phyloP scores from a whole-genome alignment of 2,329 filamentous ascomycete genomes.

The Onygena corvina region DNA sequence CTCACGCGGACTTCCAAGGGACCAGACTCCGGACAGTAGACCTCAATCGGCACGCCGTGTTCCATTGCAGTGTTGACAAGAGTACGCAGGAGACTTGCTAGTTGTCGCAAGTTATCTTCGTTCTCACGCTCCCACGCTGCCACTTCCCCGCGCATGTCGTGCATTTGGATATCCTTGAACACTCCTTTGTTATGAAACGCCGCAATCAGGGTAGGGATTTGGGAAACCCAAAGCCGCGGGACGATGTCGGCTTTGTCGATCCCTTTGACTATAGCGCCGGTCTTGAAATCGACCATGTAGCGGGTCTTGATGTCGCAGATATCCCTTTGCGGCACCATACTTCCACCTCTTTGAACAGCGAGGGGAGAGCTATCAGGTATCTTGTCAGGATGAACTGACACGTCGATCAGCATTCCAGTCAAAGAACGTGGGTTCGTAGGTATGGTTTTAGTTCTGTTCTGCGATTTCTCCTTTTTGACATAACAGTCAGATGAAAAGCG shows the following conservation, averaged over 20 bases:
- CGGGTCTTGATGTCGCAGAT: neutral
- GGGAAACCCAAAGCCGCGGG: neutral
- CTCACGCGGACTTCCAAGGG: neutral
- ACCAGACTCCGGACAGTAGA: neutral
- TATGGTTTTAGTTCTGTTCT: neutral
- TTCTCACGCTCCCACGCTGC: neutral
- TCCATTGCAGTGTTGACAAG: neutral
- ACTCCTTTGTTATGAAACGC: neutral
- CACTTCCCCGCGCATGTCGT: too few relatives aligned
- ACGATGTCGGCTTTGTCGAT: too few relatives aligned
- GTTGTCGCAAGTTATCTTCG: neutral
- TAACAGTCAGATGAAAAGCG: slow-evolving; percentile 51
- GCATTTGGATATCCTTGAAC: neutral
- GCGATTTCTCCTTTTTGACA: slow-evolving; percentile 4
- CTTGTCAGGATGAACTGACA: too few relatives aligned
- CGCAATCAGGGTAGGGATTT: neutral
- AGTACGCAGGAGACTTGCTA: neutral
- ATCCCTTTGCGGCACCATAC: neutral
- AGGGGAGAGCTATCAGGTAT: neutral
- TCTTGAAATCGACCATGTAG: neutral
- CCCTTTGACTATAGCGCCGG: neutral
- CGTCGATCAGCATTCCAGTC: neutral
- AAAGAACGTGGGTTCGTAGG: neutral
- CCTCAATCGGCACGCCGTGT: neutral
- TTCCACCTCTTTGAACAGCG: neutral